Evolutionary conservation across 2,329 filamentous ascomycete species (phyloP), one percentile per base, ranked within the genome.

Genomic region (Stenocarpella maydis): DNA sequence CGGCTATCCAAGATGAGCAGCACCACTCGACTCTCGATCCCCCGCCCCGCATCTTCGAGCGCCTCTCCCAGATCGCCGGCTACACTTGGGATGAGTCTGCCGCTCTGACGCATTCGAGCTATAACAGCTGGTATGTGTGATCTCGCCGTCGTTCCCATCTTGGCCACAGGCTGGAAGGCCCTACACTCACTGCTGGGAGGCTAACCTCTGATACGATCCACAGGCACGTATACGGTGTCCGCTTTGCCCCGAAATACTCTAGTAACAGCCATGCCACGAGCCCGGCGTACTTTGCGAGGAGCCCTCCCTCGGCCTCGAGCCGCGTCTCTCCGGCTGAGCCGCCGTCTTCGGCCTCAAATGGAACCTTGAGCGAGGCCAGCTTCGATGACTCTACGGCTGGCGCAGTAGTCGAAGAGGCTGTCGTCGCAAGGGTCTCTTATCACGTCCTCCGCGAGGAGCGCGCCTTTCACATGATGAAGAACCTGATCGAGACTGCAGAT

Each of bases 361-460:
- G 61, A 14, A 24, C 69, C 15, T 12, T 69, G 2, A 69, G 67
- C 26, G 69, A 71, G 47, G n/a, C 54, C 39, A 69, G 69, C 47
- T 21, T 24, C n/a, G 69, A 69, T 21, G 69, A 71, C 24, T 79
- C 65, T 78, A 79, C 34, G 75, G 75, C 52, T 73, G 80, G 85
- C 72, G 83, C 84, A 50, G 87, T 86, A 71, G 75, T 88, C 53
- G 91, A 89, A 80, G 86, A 89, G 71, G 86, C 87, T 9, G 90
- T 98, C 7, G 84, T 97, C 34, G 95, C 94, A 52, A 90, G 94
- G 26, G 86, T 98, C 53, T 97, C 95, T 0, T 91, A 88, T 71
- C 93, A 97, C 80, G 87, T 91, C 19, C 83, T 97, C 65, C 90
- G 95, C 9, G 89, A 98, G 74, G 95, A 98, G 82, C 87, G 95